phyloP scores from a whole-genome alignment of 768 basidiomycete genomes.

The Leccinum broughii region DNA sequence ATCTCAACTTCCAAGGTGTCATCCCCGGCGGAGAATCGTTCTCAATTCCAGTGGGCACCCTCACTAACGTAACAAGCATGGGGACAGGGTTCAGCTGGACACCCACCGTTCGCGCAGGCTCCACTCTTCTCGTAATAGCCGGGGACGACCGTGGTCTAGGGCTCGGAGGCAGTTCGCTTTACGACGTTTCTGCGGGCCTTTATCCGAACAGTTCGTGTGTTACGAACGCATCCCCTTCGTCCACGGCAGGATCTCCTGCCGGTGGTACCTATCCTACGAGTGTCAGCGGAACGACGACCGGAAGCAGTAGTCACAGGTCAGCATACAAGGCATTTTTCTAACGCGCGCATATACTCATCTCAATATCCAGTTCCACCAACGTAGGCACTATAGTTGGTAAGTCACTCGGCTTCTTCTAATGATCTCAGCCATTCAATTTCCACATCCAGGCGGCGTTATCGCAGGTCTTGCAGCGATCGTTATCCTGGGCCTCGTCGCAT shows the following conservation, averaged over 20 bases:
- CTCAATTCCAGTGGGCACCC: conserved; percentile 49
- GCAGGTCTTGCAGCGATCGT: conserved; percentile 56
- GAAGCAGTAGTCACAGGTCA: conserved; percentile 27
- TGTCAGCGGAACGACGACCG: conserved; percentile 33
- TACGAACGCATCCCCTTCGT: conserved; percentile 62
- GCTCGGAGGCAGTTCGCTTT: conserved; percentile 61
- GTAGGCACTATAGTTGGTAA: conserved; percentile 53
- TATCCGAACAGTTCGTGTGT: conserved; percentile 56
- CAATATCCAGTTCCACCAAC: conserved; percentile 35
- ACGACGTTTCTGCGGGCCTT: conserved; percentile 54
- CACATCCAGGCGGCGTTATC: conserved; percentile 47
- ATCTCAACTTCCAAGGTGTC: conserved; percentile 62
- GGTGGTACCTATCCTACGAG: conserved; percentile 71
- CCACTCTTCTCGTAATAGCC: conserved; percentile 63
- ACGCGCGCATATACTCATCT: background rate
- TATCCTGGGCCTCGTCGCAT: conserved; percentile 35
- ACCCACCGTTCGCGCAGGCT: conserved; percentile 61
- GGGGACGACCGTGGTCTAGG: conserved; percentile 70
- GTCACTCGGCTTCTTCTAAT: conserved; percentile 5
- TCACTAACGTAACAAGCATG: conserved; percentile 43
- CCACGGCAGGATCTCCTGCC: conserved; percentile 74
- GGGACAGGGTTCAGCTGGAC: conserved; percentile 74
- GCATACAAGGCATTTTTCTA: conserved; percentile 6
- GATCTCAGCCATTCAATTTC: conserved; percentile 10
- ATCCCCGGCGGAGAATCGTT: conserved; percentile 84